Base-by-base conservation (phyloP, 305 asterid species). In the Fraxinus ornus region DNA sequence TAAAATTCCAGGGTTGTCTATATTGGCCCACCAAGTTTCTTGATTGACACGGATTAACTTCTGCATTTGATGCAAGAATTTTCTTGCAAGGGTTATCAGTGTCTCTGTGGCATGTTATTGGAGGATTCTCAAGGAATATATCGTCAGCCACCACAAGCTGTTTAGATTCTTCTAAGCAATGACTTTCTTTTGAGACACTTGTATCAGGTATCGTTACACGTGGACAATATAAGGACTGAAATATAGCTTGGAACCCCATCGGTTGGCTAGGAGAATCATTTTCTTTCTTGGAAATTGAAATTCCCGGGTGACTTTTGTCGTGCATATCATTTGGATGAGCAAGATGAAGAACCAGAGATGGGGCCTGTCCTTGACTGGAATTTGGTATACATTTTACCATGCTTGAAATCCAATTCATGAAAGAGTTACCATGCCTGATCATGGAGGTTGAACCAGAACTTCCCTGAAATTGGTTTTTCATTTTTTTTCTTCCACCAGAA, bases 331-430 rank as follows among this genome's bases (percentile, higher is more conserved):
- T 78, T 60, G 89, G 71, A 80, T 60, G 87, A 83, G 89, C 83
- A 52, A 88, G 80, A 33, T 85, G 28, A 72, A 86, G 91, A 78
- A 87, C 79, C 72, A 83, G 86, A 37, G 89, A 83, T 41, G 90
- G 89, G 22, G 77, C 68, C 22, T 79, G 89, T 30, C 85, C 88
- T 77, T 87, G 87, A 75, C 83, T 84, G 77, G 88, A 79, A 75
- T 86, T 89, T 0, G 92, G 21, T 19, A 85, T 84, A 28, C 97
- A 95, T 77, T 91, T 94, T 77, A 89, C 92, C 97, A 95, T 87
- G 85, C 91, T 94, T 4, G 97, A 90, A 70, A 95, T 91, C 97
- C 95, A 95, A 78, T 79, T 91, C 92, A 90, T 64, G 82, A 95
- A 95, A n/a, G 97, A 92, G 88, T 93, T 91, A 75, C 85, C 86